Base-by-base conservation (phyloP, 2,329 filamentous ascomycete genomes). In the Xylariaceae sp. region DNA sequence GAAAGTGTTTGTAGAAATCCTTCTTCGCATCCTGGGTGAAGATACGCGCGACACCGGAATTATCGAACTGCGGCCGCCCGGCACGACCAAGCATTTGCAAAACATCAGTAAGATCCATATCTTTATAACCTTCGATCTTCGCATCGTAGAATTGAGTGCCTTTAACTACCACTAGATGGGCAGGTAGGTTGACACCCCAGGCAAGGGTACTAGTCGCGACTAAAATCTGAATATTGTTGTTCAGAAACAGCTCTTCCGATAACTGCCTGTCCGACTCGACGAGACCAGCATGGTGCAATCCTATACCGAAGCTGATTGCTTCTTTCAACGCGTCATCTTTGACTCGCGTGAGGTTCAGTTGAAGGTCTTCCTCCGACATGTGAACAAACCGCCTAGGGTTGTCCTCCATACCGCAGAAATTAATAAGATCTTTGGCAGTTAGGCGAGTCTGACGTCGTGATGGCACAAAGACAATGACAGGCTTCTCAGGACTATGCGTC, bases 61-160 rank as follows among this genome's bases (percentile, higher is more conserved):
- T 90, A 74, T 99, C 95, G 72, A 99, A 99, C 71, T 99, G 95
- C 3, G 95, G 95, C 61, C 95, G 90, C 14, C 95, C 95, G 11
- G 95, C 95, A 75, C 95, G 89, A 66, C 95, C 95, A 24, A 99
- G 81, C 95, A 99, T 99, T 76, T 99, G 95, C 60, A 99, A 79
- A 28, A 99, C 95, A 75, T 99, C 95, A 0, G 95, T 99, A 57
- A 99, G 78, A 72, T 99, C 95, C 96, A 99, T 99, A 74, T 99
- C 96, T 71, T 91, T 95, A 77, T 99, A 99, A 0, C 90, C 94
- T 77, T 98, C 95, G 4, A 91, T 95, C 76, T 99, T 99, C 34
- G 95, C 95, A 68, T 99, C 95, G 71, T 96, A 99, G 77, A 91
- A 99, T 69, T 99, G 96, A 0, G 95, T 99, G 51, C 95, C 95